Conservation (phyloP, 106 monocot genomes). For the Dendrobium officinale region DNA sequence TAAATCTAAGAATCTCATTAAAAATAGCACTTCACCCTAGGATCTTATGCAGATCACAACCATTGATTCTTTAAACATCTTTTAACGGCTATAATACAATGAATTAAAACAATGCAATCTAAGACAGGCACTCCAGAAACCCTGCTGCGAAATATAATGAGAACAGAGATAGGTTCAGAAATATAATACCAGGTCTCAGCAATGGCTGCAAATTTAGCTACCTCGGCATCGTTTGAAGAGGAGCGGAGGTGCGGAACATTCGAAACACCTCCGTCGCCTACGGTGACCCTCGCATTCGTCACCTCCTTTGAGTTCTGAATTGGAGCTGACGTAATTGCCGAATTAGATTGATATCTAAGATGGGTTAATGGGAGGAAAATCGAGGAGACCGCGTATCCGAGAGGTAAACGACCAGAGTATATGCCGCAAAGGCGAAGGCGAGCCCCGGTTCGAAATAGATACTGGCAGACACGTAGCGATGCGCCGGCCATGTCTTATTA, state of each 20-base stretch:
- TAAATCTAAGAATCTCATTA: too few relatives aligned
- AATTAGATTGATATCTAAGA: slow-evolving; percentile 8
- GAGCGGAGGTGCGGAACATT: slow-evolving; percentile 15
- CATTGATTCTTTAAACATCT: neutral
- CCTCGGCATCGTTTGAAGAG: slow-evolving; percentile 62
- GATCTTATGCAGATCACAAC: too few relatives aligned
- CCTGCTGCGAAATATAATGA: neutral
- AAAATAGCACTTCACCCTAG: too few relatives aligned
- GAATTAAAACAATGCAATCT: neutral
- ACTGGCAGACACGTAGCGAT: slow-evolving; percentile 10
- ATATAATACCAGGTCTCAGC: slow-evolving; percentile 69
- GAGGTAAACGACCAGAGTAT: neutral
- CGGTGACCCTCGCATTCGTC: neutral
- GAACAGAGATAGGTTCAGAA: neutral
- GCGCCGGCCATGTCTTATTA: slow-evolving; percentile 2
- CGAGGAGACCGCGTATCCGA: neutral
- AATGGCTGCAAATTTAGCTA: slow-evolving; percentile 81
- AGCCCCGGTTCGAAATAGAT: neutral
- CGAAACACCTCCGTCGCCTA: neutral
- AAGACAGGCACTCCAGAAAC: neutral
- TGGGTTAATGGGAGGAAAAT: neutral
- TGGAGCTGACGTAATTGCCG: slow-evolving; percentile 1
- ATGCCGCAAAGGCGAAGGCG: neutral
- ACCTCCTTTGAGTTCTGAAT: neutral
- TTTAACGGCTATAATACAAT: neutral